Percentiles rank a stretch among this genome's conserved stretches.
phyloP scores from a whole-genome alignment of 2,329 filamentous ascomycete species.

The Chrysosporium queenslandicum region DNA sequence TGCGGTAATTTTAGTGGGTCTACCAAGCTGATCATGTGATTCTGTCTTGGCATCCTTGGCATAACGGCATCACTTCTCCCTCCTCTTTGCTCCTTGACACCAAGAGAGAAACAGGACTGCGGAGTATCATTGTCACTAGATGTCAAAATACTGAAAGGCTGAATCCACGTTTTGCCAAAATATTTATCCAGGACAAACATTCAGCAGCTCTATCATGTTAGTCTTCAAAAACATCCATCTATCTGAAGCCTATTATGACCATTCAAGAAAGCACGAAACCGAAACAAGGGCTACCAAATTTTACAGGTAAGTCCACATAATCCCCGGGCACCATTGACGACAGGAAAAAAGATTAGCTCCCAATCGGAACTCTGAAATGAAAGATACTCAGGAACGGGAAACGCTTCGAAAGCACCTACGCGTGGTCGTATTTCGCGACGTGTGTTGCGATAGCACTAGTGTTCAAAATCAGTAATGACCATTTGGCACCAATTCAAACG shows the following conservation, averaged over 20 bases:
- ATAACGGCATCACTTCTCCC: no score
- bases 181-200: not conserved
- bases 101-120: not conserved
- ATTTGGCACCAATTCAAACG: not conserved
- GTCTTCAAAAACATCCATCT: not conserved
- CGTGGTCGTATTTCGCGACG: constrained; percentile 59
- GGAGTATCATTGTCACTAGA: no score
- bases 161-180: not conserved
- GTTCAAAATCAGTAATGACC: constrained; percentile 16
- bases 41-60: no score
- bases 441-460: constrained; percentile 67
- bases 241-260: not conserved
- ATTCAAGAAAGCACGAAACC: not conserved
- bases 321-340: not conserved
- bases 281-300: not conserved
- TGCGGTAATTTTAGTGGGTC: not conserved
- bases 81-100: no score
- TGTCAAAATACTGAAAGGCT: no score
- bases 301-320: not conserved
- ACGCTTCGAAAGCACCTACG: constrained; percentile 16
- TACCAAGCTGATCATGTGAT: not conserved
- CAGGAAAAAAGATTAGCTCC: not conserved
- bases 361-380: constrained; percentile 8
- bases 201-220: constrained; percentile 2
- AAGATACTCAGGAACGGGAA: constrained; percentile 12